phyloP scores from a whole-genome alignment of 2,329 filamentous ascomycete species.

The Macrophomina pseudophaseolina region DNA sequence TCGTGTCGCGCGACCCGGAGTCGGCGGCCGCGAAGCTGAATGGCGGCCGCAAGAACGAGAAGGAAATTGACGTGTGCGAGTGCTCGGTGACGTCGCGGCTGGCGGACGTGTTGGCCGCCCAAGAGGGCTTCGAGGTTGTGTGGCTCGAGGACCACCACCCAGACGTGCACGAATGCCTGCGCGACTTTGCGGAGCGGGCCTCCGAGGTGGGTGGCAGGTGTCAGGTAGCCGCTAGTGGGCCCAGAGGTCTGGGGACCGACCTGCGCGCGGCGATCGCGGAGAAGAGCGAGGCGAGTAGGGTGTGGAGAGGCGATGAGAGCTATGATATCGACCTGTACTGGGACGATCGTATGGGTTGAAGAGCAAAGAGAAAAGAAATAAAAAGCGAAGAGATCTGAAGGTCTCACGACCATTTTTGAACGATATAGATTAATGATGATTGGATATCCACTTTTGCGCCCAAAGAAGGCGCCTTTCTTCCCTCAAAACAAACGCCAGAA shows the following conservation, averaged over 20 bases:
- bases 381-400: not conserved
- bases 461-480: slow-evolving; percentile 2
- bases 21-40: not conserved
- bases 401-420: slow-evolving; percentile 3
- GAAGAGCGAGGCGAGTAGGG: slow-evolving; percentile 38
- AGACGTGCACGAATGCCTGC: slow-evolving; percentile 31
- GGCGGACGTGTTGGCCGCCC: slow-evolving; percentile 11
- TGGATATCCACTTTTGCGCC: slow-evolving; percentile 22
- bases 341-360: slow-evolving; percentile 38
- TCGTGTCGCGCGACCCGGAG: slow-evolving; percentile 18
- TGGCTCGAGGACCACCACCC: slow-evolving; percentile 36
- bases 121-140: slow-evolving; percentile 31
- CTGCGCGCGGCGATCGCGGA: slow-evolving; percentile 39
- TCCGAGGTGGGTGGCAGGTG: slow-evolving; percentile 33
- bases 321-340: slow-evolving; percentile 40
- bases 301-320: slow-evolving; percentile 41
- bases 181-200: slow-evolving; percentile 35
- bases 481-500: slow-evolving; percentile 16
- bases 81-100: slow-evolving; percentile 13
- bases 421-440: slow-evolving; percentile 23
- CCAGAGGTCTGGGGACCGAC: slow-evolving; percentile 41
- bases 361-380: not conserved
- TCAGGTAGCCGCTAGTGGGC: slow-evolving; percentile 41
- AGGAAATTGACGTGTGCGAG: slow-evolving; percentile 5
- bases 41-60: slow-evolving; percentile 3